These are phyloP conservation scores for Agaricus sinodeliciosus DNA, from an alignment of 768 basidiomycete species.

Conservation along the genomic window DNA sequence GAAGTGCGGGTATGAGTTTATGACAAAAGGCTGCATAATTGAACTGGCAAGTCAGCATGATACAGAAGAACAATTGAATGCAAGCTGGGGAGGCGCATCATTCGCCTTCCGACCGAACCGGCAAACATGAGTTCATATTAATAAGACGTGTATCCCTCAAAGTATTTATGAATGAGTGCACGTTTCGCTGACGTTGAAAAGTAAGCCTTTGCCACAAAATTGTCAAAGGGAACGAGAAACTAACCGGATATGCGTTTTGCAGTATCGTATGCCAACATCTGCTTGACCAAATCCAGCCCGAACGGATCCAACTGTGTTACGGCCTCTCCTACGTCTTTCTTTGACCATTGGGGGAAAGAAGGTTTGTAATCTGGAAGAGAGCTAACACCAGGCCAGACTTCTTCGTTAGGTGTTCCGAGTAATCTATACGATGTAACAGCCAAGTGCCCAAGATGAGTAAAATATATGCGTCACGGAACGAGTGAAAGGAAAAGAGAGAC, in stretches of 20 bases:
- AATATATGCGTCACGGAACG: neutral
- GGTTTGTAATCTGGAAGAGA: conserved; percentile 91
- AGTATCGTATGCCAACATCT: conserved; percentile 80
- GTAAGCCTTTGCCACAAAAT: conserved; percentile 31
- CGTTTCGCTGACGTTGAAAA: conserved; percentile 40
- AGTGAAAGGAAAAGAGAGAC: conserved; percentile 33
- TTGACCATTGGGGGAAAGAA: conserved; percentile 93
- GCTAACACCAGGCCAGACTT: conserved; percentile 86
- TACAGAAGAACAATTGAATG: no score
- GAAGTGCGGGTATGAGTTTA: no score
- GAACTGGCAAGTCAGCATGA: no score
- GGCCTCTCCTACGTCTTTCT: conserved; percentile 58
- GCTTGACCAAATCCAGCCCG: conserved; percentile 75
- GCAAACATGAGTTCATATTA: neutral
- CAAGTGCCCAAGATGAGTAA: neutral
- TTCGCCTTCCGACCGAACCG: no score
- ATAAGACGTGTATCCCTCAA: conserved; percentile 3
- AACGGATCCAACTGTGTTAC: conserved; percentile 71
- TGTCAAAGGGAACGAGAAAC: conserved; percentile 15
- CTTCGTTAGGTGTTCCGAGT: conserved; percentile 90
- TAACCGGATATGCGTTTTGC: conserved; percentile 88
- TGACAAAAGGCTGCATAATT: no score
- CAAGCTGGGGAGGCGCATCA: no score
- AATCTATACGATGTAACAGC: conserved; percentile 42
- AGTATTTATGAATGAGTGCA: conserved; percentile 43